Conservation (phyloP, 2,329 filamentous ascomycete genomes). For the Dothideomycetes sp. region DNA sequence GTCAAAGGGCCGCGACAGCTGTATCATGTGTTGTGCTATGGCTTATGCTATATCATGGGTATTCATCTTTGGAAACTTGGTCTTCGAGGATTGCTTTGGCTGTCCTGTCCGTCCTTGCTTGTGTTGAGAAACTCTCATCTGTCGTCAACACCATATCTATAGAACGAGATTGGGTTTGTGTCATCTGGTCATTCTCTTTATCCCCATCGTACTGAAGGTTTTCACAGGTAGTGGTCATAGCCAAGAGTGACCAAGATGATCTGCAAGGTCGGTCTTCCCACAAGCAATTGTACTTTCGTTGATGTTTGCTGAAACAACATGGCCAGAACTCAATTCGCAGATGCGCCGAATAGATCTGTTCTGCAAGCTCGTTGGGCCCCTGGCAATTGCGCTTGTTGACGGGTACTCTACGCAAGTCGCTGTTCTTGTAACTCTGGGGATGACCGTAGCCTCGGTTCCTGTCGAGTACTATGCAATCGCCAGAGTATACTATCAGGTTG, state of each 20-base stretch:
- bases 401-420: constrained; percentile 40
- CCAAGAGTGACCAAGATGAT: constrained; percentile 30
- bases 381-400: constrained; percentile 43
- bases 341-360: constrained; percentile 52
- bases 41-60: constrained; percentile 11
- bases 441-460: constrained; percentile 41
- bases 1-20: constrained; percentile 24
- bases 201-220: no score
- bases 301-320: constrained; percentile 17
- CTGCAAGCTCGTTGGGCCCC: constrained; percentile 48
- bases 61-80: constrained; percentile 8
- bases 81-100: constrained; percentile 22
- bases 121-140: constrained; percentile 58
- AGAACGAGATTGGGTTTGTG: constrained; percentile 58
- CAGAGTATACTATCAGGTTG: constrained; percentile 24
- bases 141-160: constrained; percentile 59
- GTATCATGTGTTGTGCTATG: constrained; percentile 18
- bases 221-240: constrained; percentile 41
- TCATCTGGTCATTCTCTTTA: no score
- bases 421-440: constrained; percentile 40
- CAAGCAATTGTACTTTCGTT: neutral
- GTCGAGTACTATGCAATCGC: constrained; percentile 48
- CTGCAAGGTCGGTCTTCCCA: constrained; percentile 16
- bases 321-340: constrained; percentile 43
- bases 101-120: constrained; percentile 46